Base-by-base conservation (phyloP, 306 rosid genomes). In the apple (Malus domestica) region DNA sequence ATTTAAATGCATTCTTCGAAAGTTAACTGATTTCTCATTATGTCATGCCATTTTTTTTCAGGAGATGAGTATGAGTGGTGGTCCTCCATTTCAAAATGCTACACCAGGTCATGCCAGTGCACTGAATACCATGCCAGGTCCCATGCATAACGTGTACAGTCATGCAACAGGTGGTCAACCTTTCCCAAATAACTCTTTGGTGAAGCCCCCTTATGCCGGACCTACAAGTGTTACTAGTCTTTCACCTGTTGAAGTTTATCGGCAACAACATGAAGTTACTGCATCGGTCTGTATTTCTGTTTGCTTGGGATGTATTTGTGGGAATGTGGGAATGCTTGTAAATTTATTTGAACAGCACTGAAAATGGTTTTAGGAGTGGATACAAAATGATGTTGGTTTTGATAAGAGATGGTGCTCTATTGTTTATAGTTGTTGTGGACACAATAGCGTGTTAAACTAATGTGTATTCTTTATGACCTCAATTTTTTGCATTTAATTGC, bases 221-320 rank as follows among this genome's bases (percentile, higher is more conserved):
- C 73, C 89, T 67, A 71, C 93, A 54, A 88, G 86, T 80, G 91
- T 81, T 77, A 38, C 90, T 16, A 77, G 85, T 78, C 88, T 92
- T 79, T 89, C 99, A 35, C 89, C 96, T 16, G 92, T 81, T 88
- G 97, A 90, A 88, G 81, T 77, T 79, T 96, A 96, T 81, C 76
- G 96, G 74, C 97, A 87, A 85, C 90, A 92, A 54, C 96, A 96
- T 73, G 99, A 96, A 90, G 96, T 96, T 80, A 88, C 93, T 69
- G 97, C 96, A 72, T 70, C 93, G 91, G 99, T 95, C 23, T 71
- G 97, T 85, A 62, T 66, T 85, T 76, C 68, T 61, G 61, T 54
- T 72, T 64, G 9, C 63, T 62, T 66, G 55, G 10, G 54, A 70
- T 35, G 70, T 59, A n/a, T 76, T 49, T 49, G 20, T 73, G 23